Conservation (phyloP, 306 rosid genomes). For the Psophocarpus tetragonolobus region DNA sequence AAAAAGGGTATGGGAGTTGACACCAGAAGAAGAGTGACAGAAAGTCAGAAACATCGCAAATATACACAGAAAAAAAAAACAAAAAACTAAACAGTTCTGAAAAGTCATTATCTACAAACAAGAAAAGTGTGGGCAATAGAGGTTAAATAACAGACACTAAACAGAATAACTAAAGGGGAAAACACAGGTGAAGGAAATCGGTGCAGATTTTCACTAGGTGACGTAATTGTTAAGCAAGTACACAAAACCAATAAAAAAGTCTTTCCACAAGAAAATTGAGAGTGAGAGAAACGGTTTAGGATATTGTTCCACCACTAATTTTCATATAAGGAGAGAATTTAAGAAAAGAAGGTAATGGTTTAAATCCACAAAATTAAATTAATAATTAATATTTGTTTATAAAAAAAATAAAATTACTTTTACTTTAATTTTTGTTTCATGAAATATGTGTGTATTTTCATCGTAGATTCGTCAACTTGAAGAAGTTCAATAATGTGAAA, state of each 20-base stretch:
- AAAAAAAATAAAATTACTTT: too few species aligned
- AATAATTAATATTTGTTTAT: too few species aligned
- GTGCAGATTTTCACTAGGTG: conserved; percentile 10
- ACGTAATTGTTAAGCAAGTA: conserved; percentile 25
- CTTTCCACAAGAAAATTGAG: background rate
- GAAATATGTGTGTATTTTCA: too few species aligned
- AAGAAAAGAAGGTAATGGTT: too few species aligned
- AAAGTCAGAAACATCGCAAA: conserved; percentile 23
- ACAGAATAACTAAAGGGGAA: conserved; percentile 13
- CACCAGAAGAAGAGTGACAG: conserved; percentile 18
- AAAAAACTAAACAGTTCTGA: conserved; percentile 36
- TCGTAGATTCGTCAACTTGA: too few species aligned
- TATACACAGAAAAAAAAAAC: background rate
- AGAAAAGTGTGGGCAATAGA: conserved; percentile 50
- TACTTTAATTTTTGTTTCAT: too few species aligned
- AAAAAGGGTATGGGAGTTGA: conserved; percentile 26
- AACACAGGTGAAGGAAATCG: conserved; percentile 39
- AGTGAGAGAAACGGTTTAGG: background rate
- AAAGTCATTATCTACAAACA: conserved; percentile 66
- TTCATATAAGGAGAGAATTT: too few species aligned
- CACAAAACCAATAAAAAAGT: conserved; percentile 27
- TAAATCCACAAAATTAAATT: too few species aligned
- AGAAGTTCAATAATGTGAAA: too few species aligned
- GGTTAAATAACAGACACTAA: conserved; percentile 30
- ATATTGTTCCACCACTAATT: too few species aligned